Evolutionary conservation across 2,329 filamentous ascomycete genomes (phyloP).

Genomic region (Fusarium hostae): DNA sequence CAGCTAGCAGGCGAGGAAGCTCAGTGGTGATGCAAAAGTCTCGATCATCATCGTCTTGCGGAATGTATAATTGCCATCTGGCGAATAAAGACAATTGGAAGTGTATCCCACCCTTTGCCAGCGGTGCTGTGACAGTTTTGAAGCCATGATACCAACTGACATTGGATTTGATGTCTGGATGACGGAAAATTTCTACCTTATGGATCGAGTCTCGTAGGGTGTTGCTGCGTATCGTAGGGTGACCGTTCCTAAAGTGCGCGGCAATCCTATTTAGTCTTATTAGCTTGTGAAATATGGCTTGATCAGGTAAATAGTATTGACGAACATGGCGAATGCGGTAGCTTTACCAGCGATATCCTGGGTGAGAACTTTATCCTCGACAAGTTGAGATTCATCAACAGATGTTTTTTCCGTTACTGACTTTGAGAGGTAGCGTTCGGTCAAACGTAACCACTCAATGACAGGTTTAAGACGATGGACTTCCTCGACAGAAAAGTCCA

Average conservation of each 20-base stretch:
- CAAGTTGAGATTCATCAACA: not conserved
- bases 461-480: not conserved
- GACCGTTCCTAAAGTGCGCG: not conserved
- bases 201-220: not conserved
- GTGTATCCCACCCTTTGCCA: not conserved
- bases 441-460: not conserved
- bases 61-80: not conserved
- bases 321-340: not conserved
- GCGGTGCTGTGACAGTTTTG: not conserved
- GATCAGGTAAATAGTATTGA: too few species aligned
- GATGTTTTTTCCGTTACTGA: not conserved
- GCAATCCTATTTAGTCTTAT: not conserved
- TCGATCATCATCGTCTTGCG: not conserved
- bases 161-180: not conserved
- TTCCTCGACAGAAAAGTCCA: not conserved
- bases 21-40: not conserved
- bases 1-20: not conserved
- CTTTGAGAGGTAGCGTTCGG: not conserved
- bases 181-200: not conserved
- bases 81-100: not conserved
- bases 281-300: not conserved
- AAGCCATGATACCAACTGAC: not conserved
- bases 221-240: not conserved
- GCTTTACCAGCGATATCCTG: not conserved
- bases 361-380: rapidly evolving